Base-by-base conservation (phyloP, 768 basidiomycete species). In the Paxillus ammoniavirescens region DNA sequence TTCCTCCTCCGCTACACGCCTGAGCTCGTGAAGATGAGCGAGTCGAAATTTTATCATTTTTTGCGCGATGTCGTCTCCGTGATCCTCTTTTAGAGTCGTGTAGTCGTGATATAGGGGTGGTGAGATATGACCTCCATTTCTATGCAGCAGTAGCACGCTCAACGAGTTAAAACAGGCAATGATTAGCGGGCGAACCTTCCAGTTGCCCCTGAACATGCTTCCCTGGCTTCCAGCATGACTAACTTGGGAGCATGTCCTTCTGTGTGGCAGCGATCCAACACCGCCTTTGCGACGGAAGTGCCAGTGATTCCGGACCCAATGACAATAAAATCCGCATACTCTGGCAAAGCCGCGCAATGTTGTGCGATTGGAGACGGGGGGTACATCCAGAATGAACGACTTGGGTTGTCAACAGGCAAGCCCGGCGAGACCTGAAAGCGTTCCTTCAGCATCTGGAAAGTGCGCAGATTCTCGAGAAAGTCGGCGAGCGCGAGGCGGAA, bases 281-380 rank as follows among this genome's bases (percentile, higher is more conserved):
- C 55, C 8, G 78, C 77, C 56, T 82, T 77, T 5, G 80, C 82
- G 42, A 88, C 66, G 1, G 83, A 75, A 0, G 85, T 75, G 4
- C 88, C 87, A 0, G 89, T 84, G 53, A 91, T 87, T 0, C 89
- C 89, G n/a, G 84, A 86, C 3, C 89, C 89, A 50, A 91, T 79
- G 47, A 91, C 74, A 23, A 89, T 80, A 4, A 90, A 68, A 58
- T 91, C 89, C 1, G 78, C 86, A 50, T 82, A 69, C 0, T 62
- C 61, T 4, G 69, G 69, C 18, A 69, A 36, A 30, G 62, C 49
- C 4, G 67, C 64, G 42, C 47, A 51, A 47, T 69, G 45, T 0
- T 76, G 78, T 8, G 82, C 71, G 30, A 86, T 75, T 7, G 76
- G 67, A 2, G 84, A 77, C 0, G 72, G 70, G 0, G 86, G 84